A percentile compares a stretch with the other conserved stretches of the same genome.
phyloP scores from a whole-genome alignment of 176 grass and related monocot genomes.

The Luzula sylvatica region DNA sequence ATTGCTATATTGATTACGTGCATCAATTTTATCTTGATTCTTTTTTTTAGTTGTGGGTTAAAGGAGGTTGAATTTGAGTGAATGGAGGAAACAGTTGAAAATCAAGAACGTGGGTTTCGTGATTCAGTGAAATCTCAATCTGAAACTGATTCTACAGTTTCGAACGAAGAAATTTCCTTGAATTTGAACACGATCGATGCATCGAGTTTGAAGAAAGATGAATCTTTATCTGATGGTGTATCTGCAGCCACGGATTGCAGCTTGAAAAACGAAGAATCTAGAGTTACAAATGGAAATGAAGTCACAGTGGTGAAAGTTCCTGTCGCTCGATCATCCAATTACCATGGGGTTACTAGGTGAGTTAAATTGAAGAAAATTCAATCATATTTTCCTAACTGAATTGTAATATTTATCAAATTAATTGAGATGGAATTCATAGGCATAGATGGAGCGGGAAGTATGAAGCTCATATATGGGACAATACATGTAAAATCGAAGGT shows the following conservation, averaged over 20 bases:
- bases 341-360: slow-evolving; percentile 81
- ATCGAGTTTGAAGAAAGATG: background rate
- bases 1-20: background rate
- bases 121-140: background rate
- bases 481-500: slow-evolving; percentile 76
- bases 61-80: background rate
- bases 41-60: background rate
- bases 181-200: background rate
- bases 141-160: background rate
- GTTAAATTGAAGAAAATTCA: background rate
- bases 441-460: slow-evolving; percentile 96
- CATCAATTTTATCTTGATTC: background rate
- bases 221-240: background rate
- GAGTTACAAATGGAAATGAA: background rate
- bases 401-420: background rate
- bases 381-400: slow-evolving; percentile 8
- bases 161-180: background rate
- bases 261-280: background rate
- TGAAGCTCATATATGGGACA: slow-evolving; percentile 97
- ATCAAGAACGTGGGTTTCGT: background rate
- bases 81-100: slow-evolving; percentile 15
- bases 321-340: slow-evolving; percentile 48
- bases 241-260: background rate
- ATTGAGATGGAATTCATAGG: slow-evolving; percentile 36
- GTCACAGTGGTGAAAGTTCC: slow-evolving; percentile 18